Evolutionary conservation across 2,329 filamentous ascomycete species (phyloP).

Genomic region (Hypoxylon sp.): DNA sequence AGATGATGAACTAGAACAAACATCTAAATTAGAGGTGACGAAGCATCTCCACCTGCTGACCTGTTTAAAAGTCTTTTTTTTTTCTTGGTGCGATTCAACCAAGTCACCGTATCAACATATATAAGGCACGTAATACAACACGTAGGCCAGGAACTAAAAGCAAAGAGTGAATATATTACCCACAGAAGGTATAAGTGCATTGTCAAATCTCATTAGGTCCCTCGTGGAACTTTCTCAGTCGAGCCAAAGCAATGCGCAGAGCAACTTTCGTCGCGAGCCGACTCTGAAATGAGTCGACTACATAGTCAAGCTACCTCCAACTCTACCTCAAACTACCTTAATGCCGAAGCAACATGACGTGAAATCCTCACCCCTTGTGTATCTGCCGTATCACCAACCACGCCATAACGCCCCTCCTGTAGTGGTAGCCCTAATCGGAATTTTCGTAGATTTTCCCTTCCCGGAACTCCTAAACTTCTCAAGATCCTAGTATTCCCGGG

Average conservation of each 20-base stretch:
- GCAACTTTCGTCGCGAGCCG: neutral
- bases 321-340: slow-evolving; percentile 18
- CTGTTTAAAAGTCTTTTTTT: neutral
- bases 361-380: slow-evolving; percentile 13
- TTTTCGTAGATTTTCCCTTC: slow-evolving; percentile 32
- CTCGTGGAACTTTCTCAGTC: slow-evolving; percentile 1
- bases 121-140: neutral
- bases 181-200: slow-evolving; percentile 15
- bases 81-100: neutral
- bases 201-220: slow-evolving; percentile 1
- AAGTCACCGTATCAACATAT: slow-evolving; percentile 7
- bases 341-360: slow-evolving; percentile 17
- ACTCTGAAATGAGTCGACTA: slow-evolving; percentile 1
- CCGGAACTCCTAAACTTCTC: slow-evolving; percentile 37
- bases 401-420: slow-evolving; percentile 27
- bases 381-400: slow-evolving; percentile 22
- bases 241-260: slow-evolving; percentile 11
- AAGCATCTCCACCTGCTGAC: slow-evolving; percentile 26
- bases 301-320: neutral
- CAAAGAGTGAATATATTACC: slow-evolving; percentile 29
- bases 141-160: neutral
- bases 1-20: slow-evolving; percentile 25
- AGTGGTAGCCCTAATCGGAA: slow-evolving; percentile 2
- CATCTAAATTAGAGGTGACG: slow-evolving; percentile 33
- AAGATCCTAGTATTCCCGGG: slow-evolving; percentile 22